These are phyloP conservation scores for Amesomyces nigricolor DNA, from an alignment of 2,329 filamentous ascomycete species.

Conservation along the genomic window DNA sequence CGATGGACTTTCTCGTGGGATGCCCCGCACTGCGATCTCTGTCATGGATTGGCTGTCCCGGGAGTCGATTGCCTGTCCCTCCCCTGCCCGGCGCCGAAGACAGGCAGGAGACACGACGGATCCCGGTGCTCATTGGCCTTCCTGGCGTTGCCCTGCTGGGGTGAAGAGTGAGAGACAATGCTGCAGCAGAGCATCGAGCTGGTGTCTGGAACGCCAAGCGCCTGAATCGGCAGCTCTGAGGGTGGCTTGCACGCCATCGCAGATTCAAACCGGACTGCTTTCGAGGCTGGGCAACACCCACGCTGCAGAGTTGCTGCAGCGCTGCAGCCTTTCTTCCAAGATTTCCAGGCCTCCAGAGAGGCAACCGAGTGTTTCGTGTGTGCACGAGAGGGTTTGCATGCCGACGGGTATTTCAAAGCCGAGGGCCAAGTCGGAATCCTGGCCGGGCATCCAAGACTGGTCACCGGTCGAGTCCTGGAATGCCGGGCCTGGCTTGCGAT, in stretches of 20 bases:
- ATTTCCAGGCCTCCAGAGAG: background rate
- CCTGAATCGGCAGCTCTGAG: slow-evolving; percentile 2
- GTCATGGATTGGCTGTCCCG: slow-evolving; percentile 14
- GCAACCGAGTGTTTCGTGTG: background rate
- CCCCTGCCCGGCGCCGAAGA: slow-evolving; percentile 1
- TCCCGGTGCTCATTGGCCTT: slow-evolving; percentile 10
- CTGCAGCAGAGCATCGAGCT: background rate
- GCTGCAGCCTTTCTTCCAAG: slow-evolving; percentile 5
- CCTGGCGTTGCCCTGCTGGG: background rate
- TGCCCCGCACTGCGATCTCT: slow-evolving; percentile 19
- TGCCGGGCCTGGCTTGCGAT: slow-evolving; percentile 1
- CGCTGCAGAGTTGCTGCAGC: background rate
- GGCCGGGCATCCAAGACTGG: background rate
- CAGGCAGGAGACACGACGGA: background rate
- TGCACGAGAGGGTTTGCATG: background rate
- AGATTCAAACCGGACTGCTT: slow-evolving; percentile 2
- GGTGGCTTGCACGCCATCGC: background rate
- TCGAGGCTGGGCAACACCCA: background rate
- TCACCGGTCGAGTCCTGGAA: background rate
- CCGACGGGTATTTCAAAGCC: slow-evolving; percentile 9
- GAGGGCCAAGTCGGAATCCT: slow-evolving; percentile 7
- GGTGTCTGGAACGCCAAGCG: background rate
- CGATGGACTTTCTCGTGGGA: background rate
- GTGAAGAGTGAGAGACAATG: slow-evolving; percentile 2
- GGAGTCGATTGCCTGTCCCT: slow-evolving; percentile 1